A percentile compares a stretch with the other conserved stretches of the same genome.
phyloP scores from a whole-genome alignment of 352 stramenopile genomes.

The Vaucheria bursata region DNA sequence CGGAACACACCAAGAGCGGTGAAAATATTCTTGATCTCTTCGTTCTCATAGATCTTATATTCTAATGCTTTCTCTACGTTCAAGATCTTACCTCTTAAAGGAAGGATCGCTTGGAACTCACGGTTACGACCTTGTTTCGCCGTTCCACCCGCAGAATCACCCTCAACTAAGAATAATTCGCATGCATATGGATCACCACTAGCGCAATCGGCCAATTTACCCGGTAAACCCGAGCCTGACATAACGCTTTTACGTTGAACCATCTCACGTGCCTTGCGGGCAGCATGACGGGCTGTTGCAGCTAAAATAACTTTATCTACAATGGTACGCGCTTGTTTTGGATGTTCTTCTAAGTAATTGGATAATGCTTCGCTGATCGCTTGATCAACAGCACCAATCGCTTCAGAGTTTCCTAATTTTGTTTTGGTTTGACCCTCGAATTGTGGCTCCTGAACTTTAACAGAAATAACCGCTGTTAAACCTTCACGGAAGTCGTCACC shows the following conservation, averaged over 20 bases:
- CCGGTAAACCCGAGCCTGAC: background rate
- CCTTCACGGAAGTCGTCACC: background rate
- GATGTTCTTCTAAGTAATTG: too few species aligned
- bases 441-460: background rate
- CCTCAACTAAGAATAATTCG: conserved; percentile 32
- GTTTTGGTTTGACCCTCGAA: conserved; percentile 12
- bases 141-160: conserved; percentile 19
- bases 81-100: background rate
- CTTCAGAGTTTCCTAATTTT: background rate
- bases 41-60: background rate
- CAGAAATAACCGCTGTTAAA: background rate
- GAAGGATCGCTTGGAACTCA: background rate
- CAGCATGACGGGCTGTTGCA: background rate
- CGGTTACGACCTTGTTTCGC: conserved; percentile 23
- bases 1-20: background rate
- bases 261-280: background rate
- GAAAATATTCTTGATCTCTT: background rate
- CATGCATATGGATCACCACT: conserved; percentile 2
- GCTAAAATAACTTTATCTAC: background rate
- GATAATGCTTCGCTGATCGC: too few species aligned
- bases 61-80: background rate
- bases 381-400: background rate
- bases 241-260: background rate
- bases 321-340: too few species aligned
- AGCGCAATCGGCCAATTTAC: conserved; percentile 22